phyloP scores from a whole-genome alignment of 352 stramenopile genomes.

The Pythium chondricola region DNA sequence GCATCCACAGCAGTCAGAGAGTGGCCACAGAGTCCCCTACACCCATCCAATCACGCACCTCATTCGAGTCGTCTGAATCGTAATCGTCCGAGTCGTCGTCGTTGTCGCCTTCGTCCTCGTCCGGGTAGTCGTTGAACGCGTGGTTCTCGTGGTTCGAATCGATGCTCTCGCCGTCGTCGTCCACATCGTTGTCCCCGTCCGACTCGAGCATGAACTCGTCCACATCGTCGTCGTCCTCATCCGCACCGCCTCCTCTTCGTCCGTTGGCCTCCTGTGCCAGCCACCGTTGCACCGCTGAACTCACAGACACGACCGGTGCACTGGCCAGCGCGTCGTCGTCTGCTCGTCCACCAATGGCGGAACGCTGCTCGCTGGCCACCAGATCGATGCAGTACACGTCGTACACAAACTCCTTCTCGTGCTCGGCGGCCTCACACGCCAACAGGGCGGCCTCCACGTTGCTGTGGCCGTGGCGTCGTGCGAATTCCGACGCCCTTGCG shows the following conservation, averaged over 20 bases:
- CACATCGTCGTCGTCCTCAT: constrained; percentile 38
- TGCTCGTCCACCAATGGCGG: background rate
- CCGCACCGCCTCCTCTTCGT: constrained; percentile 7
- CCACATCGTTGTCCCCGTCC: constrained; percentile 61
- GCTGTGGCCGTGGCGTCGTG: constrained; percentile 38
- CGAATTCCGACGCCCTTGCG: constrained; percentile 49
- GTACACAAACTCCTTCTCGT: constrained; percentile 80
- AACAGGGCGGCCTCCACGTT: constrained; percentile 57
- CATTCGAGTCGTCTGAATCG: constrained; percentile 29
- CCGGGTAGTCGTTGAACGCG: constrained; percentile 73
- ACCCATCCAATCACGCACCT: constrained; percentile 12
- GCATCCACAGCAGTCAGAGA: no score
- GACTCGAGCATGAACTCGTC: constrained; percentile 79
- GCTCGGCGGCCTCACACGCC: constrained; percentile 68
- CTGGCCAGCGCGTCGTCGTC: constrained; percentile 13
- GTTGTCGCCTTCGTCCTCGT: constrained; percentile 54
- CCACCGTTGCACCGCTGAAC: constrained; percentile 73
- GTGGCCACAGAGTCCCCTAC: background rate
- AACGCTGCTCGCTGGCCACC: constrained; percentile 30
- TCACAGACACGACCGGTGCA: constrained; percentile 61
- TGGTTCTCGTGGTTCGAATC: constrained; percentile 85
- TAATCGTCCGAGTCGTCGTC: constrained; percentile 30
- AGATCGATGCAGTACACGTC: constrained; percentile 83
- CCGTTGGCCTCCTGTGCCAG: constrained; percentile 50
- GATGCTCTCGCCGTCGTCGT: constrained; percentile 68